Base-by-base conservation (phyloP, 305 asterid species). In the Fraxinus platypoda region DNA sequence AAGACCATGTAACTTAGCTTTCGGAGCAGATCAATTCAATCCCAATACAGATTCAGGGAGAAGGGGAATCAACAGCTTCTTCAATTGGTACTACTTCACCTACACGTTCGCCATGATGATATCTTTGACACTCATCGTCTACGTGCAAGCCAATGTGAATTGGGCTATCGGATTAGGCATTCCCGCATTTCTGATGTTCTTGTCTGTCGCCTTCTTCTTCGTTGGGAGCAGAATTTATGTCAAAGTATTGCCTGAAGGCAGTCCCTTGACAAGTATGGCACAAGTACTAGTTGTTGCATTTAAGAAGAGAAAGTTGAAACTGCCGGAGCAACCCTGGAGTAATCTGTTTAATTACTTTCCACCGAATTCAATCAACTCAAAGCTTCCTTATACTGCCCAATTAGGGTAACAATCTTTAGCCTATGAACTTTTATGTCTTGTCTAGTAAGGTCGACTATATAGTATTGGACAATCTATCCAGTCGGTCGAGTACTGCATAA, bases 51-150 rank as follows among this genome's bases (percentile, higher is more conserved):
- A 88, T 9, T 84, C 92, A 0, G 98, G 97, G 0, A 92, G 88
- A 73, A 78, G 90, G 76, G 95, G 94, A 15, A 89, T 92, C 41
- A 91, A 89, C 52, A 92, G 97, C 77, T 94, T 94, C 89, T 93
- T 94, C 88, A 94, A 94, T 13, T 94, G 98, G 98, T 94, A 93
- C 74, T 93, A 87, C 75, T 90, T 94, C 84, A 91, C 97, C 46
- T 33, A 88, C 15, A 92, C 95, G 0, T 93, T 94, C 74, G 97
- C 97, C 0, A 92, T 88, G 81, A 86, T 93, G 91, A 85, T 93
- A 76, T 91, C 98, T 1, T 88, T 94, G 23, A 91, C 98, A 1
- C 84, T 87, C 31, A 93, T 94, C 21, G 94, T 94, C 0, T 94
- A 94, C 75, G 86, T 94, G 28, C 98, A 94, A 37, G 82, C 97